phyloP scores from a whole-genome alignment of 2,329 filamentous ascomycete species.

The Kalmusia sp. region DNA sequence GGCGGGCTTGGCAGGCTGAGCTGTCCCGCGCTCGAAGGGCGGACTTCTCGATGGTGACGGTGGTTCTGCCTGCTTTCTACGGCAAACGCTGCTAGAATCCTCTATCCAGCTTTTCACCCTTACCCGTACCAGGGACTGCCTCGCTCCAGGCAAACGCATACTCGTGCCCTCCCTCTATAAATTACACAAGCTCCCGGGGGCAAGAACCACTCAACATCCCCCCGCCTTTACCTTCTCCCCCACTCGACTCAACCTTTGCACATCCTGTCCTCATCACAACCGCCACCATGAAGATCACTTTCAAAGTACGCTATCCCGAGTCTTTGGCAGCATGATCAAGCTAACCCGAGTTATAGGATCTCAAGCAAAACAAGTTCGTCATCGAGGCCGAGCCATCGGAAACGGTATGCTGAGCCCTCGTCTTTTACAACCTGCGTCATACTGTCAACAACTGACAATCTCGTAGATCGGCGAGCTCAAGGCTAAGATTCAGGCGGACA shows the following conservation, averaged over 20 bases:
- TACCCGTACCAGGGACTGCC: conserved; percentile 12
- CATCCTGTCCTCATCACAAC: conserved; percentile 11
- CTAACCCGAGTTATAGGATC: conserved; percentile 68
- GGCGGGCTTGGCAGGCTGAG: neutral
- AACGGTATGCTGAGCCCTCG: conserved; percentile 66
- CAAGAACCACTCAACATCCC: conserved; percentile 15
- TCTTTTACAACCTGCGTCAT: conserved; percentile 21
- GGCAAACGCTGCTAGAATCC: conserved; percentile 10
- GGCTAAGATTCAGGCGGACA: conserved; percentile 88
- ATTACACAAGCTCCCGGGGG: neutral
- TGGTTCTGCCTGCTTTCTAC: conserved; percentile 30
- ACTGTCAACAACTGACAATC: conserved; percentile 21
- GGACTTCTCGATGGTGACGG: neutral
- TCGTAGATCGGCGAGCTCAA: conserved; percentile 85
- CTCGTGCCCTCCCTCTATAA: conserved; percentile 7
- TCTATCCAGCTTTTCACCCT: neutral
- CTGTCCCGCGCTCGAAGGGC: conserved; percentile 7
- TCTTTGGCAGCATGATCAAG: neutral
- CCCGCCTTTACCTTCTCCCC: conserved; percentile 33
- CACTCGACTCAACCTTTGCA: conserved; percentile 22
- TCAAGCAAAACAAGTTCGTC: conserved; percentile 98
- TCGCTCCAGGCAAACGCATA: conserved; percentile 1
- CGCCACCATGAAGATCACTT: conserved; percentile 71
- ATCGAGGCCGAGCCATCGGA: conserved; percentile 94
- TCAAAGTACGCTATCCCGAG: conserved; percentile 62